These are phyloP conservation scores for Rhinocladiella mackenziei DNA, from an alignment of 2,329 filamentous ascomycete species.

Conservation along the genomic window DNA sequence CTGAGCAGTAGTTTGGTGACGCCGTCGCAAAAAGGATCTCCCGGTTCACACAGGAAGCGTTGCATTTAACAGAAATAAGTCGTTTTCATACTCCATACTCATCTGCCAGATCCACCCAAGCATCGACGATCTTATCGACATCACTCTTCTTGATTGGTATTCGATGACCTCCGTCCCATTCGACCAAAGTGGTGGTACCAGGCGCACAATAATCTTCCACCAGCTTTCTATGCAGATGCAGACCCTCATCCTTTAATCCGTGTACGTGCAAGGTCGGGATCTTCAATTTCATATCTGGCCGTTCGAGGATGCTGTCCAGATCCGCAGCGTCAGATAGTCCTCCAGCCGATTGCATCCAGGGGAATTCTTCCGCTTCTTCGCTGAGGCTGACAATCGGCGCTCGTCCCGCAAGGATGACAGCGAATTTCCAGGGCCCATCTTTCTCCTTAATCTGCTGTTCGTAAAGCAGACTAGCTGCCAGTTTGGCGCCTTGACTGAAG, in stretches of 20 bases:
- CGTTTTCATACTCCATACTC: slow-evolving; percentile 41
- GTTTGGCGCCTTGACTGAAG: slow-evolving; percentile 64
- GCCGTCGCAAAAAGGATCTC: neutral
- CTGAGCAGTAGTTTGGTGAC: neutral
- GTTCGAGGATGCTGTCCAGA: slow-evolving; percentile 28
- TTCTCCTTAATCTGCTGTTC: slow-evolving; percentile 53
- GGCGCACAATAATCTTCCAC: slow-evolving; percentile 57
- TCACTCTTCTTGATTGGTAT: slow-evolving; percentile 66
- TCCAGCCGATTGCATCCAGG: slow-evolving; percentile 30
- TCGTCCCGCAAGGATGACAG: slow-evolving; percentile 58
- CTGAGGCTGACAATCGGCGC: slow-evolving; percentile 49
- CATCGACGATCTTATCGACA: slow-evolving; percentile 54
- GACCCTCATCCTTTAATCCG: slow-evolving; percentile 56
- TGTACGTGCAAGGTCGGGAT: slow-evolving; percentile 66
- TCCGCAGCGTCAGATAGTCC: slow-evolving; percentile 26
- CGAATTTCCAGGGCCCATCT: slow-evolving; percentile 53
- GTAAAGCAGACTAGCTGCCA: slow-evolving; percentile 57
- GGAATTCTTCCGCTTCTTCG: slow-evolving; percentile 24
- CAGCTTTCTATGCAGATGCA: slow-evolving; percentile 57
- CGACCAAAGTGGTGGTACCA: slow-evolving; percentile 54
- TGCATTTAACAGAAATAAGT: neutral
- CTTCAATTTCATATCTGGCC: slow-evolving; percentile 46
- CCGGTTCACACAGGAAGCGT: neutral
- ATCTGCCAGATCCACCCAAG: slow-evolving; percentile 51
- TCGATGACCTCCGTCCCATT: slow-evolving; percentile 71